A percentile compares a stretch with the other conserved stretches of the same genome.
Evolutionary conservation across 176 grass and related monocot genomes (phyloP).

Genomic region (Alloteropsis semialata): DNA sequence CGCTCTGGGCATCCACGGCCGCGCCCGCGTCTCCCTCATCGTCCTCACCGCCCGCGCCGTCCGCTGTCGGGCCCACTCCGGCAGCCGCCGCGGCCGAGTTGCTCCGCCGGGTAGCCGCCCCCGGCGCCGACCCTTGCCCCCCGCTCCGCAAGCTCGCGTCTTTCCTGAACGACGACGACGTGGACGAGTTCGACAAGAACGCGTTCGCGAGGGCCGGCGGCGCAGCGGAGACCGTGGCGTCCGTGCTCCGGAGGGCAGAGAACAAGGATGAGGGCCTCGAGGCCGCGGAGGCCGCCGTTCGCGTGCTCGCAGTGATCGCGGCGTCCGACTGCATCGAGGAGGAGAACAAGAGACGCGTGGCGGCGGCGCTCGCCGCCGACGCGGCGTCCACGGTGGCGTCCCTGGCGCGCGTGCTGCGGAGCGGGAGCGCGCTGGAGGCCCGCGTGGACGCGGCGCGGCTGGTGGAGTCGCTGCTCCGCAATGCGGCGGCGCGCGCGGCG

Average conservation of each 20-base stretch:
- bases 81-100: constrained; percentile 10
- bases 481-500: background rate
- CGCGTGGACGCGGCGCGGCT: constrained; percentile 58
- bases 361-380: constrained; percentile 28
- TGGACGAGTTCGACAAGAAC: constrained; percentile 81
- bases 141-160: constrained; percentile 43
- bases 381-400: constrained; percentile 19
- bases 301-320: constrained; percentile 47
- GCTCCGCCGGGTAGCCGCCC: constrained; percentile 23
- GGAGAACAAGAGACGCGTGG: constrained; percentile 41
- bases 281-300: constrained; percentile 36
- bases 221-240: constrained; percentile 33
- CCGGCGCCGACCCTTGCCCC: constrained; percentile 29
- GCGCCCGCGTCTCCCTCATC: background rate
- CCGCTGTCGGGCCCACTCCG: constrained; percentile 20
- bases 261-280: background rate
- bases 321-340: constrained; percentile 56
- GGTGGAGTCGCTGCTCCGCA: constrained; percentile 43
- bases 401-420: constrained; percentile 44
- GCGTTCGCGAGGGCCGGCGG: constrained; percentile 38
- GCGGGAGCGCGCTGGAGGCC: constrained; percentile 16
- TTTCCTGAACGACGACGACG: constrained; percentile 57
- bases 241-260: constrained; percentile 26
- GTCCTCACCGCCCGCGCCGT: constrained; percentile 22
- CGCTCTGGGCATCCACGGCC: constrained; percentile 58